Evolutionary conservation across 805 yeast species (phyloP), one percentile per base, ranked within the genome.

Genomic region (baker's yeast (Saccharomyces cerevisiae)): DNA sequence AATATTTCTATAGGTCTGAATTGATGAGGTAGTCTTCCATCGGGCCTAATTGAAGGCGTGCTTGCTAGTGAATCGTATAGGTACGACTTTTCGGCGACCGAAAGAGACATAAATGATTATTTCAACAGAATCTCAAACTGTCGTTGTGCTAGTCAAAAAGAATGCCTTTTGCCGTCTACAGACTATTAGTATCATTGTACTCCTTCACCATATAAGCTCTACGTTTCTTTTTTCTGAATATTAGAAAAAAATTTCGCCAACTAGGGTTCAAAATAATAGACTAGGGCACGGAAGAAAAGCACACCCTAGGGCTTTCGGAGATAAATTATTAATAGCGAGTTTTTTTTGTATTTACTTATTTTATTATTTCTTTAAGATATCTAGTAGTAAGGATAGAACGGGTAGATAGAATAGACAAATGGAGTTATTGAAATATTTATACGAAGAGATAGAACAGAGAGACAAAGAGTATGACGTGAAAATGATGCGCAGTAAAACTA

Each of bases 1-100:
- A 82, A 82, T 3, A 96, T 87, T 64, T 89, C 95, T 49, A 94
- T 70, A 0, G 97, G 96, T 59, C 97, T 78, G 65, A 87, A 87
- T 68, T 90, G 97, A 55, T 78, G 74, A 13, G 75, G 75, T 6
- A 76, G 72, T 62, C 99, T 79, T 0, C 96, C 87, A 69, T 94
- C 99, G 1, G 97, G 95, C 57, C 99, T 79, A 31, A 84, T 75
- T 4, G 86, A 80, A 0, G 91, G 85, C 2, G 64, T 55, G 13
- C 74, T 74, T 6, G 75, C 66, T 27, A 92, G 73, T 0, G 97
- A 89, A 51, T 86, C 90, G 63, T 83, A 81, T 26, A 92, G 73
- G 66, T 85, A 92, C 1, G 86, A 77, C 61, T 87, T 78, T 67
- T 87, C 96, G 1, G 94, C 84, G 2, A 85, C 83, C 2, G 94